Percentiles rank a stretch among this genome's conserved stretches.
Evolutionary conservation across 208 protist species (phyloP).

Genomic region (Trypanosoma rangeli): DNA sequence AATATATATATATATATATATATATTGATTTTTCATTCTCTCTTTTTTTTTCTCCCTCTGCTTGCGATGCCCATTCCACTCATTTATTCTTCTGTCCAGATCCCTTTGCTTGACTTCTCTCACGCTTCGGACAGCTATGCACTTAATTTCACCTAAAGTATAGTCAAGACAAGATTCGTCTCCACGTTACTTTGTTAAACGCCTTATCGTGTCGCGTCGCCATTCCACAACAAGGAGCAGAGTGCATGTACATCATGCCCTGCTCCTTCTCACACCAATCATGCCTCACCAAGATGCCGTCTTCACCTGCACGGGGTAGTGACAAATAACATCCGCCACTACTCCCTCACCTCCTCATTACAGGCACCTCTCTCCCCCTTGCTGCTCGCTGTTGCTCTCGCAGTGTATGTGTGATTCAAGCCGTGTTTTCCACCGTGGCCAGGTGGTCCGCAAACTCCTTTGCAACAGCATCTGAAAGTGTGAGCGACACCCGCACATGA

Average conservation of each 20-base stretch:
- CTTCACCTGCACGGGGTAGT: too few species aligned
- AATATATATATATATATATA: too few species aligned
- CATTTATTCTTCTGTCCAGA: not conserved
- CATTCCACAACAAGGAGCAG: not conserved
- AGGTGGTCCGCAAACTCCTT: constrained; percentile 44
- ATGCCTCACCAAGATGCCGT: too few species aligned
- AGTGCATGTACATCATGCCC: not conserved
- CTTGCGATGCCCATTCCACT: not conserved
- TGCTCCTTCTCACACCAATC: not conserved
- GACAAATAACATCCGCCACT: not conserved
- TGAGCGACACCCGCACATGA: constrained; percentile 62
- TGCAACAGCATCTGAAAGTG: constrained; percentile 47
- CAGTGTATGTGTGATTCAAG: not conserved
- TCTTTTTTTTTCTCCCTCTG: constrained; percentile 4
- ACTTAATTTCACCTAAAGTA: not conserved
- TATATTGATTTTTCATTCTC: not conserved
- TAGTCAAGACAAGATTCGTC: not conserved
- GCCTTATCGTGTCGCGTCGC: not conserved
- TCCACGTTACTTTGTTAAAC: not conserved
- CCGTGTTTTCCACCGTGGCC: constrained; percentile 32
- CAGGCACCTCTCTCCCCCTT: too few species aligned
- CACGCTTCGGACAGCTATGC: not conserved
- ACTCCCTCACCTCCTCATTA: not conserved
- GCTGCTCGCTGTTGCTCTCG: not conserved
- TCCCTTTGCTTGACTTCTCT: not conserved